Conservation (phyloP, 768 basidiomycete species). For the Tricholoma flavovirens region DNA sequence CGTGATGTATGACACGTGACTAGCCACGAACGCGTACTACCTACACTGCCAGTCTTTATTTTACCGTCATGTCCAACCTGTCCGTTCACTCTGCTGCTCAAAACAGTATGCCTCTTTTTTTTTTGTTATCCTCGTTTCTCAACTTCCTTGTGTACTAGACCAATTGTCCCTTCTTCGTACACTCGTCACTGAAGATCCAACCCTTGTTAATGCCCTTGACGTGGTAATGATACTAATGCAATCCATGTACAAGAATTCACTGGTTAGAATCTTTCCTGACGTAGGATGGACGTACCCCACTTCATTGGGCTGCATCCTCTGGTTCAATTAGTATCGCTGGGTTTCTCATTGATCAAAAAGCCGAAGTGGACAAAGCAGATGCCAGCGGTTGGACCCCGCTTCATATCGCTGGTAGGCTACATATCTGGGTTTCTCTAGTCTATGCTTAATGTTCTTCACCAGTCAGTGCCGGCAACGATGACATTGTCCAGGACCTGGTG, state of each 20-base stretch:
- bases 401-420: conserved; percentile 62
- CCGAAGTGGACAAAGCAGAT: conserved; percentile 64
- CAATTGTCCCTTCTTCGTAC: conserved; percentile 67
- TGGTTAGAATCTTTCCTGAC: background rate
- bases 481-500: conserved; percentile 67
- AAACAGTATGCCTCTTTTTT: conserved; percentile 42
- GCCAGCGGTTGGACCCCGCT: conserved; percentile 71
- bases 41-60: too few relatives aligned
- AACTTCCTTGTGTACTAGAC: conserved; percentile 34
- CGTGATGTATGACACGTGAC: background rate
- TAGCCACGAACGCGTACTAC: background rate
- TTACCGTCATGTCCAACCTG: conserved; percentile 18
- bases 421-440: background rate
- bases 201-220: conserved; percentile 57
- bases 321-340: conserved; percentile 62
- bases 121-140: background rate
- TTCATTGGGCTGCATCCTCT: conserved; percentile 83
- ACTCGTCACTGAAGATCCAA: conserved; percentile 57
- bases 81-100: conserved; percentile 64
- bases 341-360: conserved; percentile 65
- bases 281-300: conserved; percentile 72
- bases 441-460: conserved; percentile 12
- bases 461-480: conserved; percentile 82
- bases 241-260: background rate
- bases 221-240: conserved; percentile 34